These are phyloP conservation scores for Tetracentron sinense DNA, from an alignment of 164 flowering plant species.

Conservation along the genomic window DNA sequence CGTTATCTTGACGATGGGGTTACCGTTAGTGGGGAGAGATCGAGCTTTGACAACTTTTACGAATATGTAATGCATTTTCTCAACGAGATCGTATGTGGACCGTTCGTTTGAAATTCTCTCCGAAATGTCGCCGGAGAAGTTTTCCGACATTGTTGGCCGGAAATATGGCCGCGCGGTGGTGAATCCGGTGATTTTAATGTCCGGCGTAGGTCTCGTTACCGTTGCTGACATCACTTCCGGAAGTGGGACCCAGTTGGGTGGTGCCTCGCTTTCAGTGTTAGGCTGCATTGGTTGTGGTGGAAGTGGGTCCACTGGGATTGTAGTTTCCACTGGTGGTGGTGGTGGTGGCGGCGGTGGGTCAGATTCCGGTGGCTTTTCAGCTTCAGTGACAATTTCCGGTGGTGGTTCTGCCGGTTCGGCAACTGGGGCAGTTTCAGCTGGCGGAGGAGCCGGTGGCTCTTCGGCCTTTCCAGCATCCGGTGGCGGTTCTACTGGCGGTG, in stretches of 20 bases:
- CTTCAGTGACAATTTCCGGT: constrained; percentile 12
- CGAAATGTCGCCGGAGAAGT: constrained; percentile 29
- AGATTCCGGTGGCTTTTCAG: constrained; percentile 14
- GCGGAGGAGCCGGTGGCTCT: neutral
- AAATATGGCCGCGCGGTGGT: constrained; percentile 33
- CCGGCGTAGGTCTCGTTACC: constrained; percentile 22
- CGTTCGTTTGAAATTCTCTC: constrained; percentile 41
- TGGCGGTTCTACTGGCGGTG: constrained; percentile 2
- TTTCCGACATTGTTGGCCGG: constrained; percentile 24
- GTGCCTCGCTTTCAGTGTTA: constrained; percentile 5
- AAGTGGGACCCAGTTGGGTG: constrained; percentile 9
- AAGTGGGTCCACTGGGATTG: constrained; percentile 17
- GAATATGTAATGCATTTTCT: constrained; percentile 88
- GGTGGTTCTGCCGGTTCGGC: neutral
- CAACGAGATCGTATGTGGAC: constrained; percentile 74
- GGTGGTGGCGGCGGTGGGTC: constrained; percentile 14
- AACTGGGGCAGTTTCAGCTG: constrained; percentile 2
- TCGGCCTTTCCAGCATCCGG: neutral
- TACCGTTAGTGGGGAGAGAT: constrained; percentile 45
- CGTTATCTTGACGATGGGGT: constrained; percentile 54
- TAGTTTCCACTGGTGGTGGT: constrained; percentile 1
- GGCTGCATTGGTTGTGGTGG: constrained; percentile 2
- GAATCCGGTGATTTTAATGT: constrained; percentile 24
- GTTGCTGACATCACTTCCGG: constrained; percentile 27
- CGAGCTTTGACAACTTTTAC: constrained; percentile 76